phyloP scores from a whole-genome alignment of 1,139 yeast genomes.

The Sugiyamaella castrensis region DNA sequence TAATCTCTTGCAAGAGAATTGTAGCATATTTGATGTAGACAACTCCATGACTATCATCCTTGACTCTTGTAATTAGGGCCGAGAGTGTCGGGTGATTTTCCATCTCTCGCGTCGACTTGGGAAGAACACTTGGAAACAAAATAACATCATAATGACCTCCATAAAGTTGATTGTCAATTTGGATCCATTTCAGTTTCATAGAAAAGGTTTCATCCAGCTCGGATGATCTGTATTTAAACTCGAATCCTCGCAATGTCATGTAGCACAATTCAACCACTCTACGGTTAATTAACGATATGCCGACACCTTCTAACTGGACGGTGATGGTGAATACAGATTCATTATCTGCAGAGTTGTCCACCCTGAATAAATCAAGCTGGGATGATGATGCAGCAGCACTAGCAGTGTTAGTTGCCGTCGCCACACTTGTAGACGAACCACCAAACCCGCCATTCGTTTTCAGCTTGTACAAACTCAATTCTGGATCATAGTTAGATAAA shows the following conservation, averaged over 20 bases:
- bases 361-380: conserved; percentile 53
- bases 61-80: conserved; percentile 75
- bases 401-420: conserved; percentile 4
- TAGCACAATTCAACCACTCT: conserved; percentile 77
- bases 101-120: conserved; percentile 80
- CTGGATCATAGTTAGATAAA: conserved; percentile 77
- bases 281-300: conserved; percentile 76
- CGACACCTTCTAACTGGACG: conserved; percentile 79
- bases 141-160: conserved; percentile 89
- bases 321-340: conserved; percentile 47
- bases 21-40: conserved; percentile 90
- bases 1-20: conserved; percentile 79
- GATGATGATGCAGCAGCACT: conserved; percentile 18
- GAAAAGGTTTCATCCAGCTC: conserved; percentile 79
- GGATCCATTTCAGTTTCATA: conserved; percentile 88
- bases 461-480: conserved; percentile 65
- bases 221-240: conserved; percentile 76
- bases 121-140: conserved; percentile 87
- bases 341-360: conserved; percentile 65
- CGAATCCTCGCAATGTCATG: conserved; percentile 75
- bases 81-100: conserved; percentile 88
- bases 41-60: conserved; percentile 89
- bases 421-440: conserved; percentile 6
- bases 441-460: conserved; percentile 17
- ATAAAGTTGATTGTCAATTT: conserved; percentile 85